phyloP scores from a whole-genome alignment of 2,329 filamentous ascomycete species.

The Lojkania enalia region DNA sequence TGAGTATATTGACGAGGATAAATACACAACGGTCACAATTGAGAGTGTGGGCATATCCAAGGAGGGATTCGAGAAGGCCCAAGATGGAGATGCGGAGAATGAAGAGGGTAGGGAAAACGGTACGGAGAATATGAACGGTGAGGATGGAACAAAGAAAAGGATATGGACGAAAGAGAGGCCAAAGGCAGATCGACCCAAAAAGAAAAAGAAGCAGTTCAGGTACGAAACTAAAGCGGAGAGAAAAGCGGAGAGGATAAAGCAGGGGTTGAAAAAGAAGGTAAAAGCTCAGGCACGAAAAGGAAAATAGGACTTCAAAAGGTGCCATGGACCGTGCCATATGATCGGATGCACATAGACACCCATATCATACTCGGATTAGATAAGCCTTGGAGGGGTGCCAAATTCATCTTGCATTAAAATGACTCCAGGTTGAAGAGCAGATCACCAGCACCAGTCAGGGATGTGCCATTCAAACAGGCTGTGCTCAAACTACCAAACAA shows the following conservation, averaged over 20 bases:
- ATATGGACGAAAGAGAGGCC: conserved; percentile 58
- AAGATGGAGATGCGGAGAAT: conserved; percentile 32
- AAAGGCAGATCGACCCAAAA: conserved; percentile 60
- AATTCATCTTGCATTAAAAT: not conserved
- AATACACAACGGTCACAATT: conserved; percentile 91
- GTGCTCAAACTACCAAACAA: conserved; percentile 26
- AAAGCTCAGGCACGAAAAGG: conserved; percentile 62
- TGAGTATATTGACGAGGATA: conserved; percentile 95
- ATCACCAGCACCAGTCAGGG: conserved; percentile 5
- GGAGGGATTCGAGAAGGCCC: conserved; percentile 68
- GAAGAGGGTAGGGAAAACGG: conserved; percentile 22
- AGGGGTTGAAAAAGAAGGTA: conserved; percentile 71
- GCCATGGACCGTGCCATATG: conserved; percentile 2
- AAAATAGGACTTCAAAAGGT: conserved; percentile 16
- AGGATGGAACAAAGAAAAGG: conserved; percentile 47
- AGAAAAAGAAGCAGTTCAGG: conserved; percentile 87
- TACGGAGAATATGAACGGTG: conserved; percentile 38
- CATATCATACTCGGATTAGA: too few relatives aligned
- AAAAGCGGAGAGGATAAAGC: conserved; percentile 61
- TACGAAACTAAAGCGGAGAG: conserved; percentile 90
- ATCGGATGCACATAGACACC: conserved; percentile 4
- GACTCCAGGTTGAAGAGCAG: conserved; percentile 4
- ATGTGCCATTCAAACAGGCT: not conserved
- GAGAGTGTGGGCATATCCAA: conserved; percentile 82
- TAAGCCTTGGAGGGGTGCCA: not conserved